These are phyloP conservation scores for Debaryomyces psychrophilus DNA, from an alignment of 1,139 yeast species.

Conservation along the genomic window DNA sequence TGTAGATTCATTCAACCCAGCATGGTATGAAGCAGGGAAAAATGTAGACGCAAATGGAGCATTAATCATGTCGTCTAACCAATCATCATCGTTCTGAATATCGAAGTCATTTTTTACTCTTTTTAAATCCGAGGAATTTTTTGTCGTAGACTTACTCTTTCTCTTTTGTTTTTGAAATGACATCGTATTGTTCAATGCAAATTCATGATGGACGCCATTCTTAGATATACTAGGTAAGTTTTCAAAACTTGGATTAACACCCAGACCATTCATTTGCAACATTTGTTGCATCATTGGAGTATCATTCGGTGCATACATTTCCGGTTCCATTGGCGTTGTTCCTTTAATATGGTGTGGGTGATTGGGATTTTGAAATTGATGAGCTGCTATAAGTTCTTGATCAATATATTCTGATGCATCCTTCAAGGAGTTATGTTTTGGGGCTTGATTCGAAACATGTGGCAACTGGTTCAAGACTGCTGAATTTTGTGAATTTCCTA, in stretches of 20 bases:
- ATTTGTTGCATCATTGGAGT: slow-evolving; percentile 27
- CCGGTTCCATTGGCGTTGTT: slow-evolving; percentile 43
- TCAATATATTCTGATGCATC: slow-evolving; percentile 20
- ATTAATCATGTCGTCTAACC: slow-evolving; percentile 70
- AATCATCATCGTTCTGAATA: slow-evolving; percentile 40
- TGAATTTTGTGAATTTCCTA: slow-evolving; percentile 11
- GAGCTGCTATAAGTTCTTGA: slow-evolving; percentile 23
- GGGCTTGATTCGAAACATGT: neutral
- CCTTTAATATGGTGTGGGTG: slow-evolving; percentile 44
- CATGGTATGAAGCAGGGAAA: slow-evolving; percentile 53
- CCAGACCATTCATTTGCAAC: slow-evolving; percentile 25
- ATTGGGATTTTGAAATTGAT: slow-evolving; percentile 37
- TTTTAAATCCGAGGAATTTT: neutral
- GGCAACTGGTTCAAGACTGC: slow-evolving; percentile 2
- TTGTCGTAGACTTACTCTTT: neutral
- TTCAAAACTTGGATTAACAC: slow-evolving; percentile 20
- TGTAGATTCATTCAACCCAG: slow-evolving; percentile 57
- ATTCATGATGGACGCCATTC: slow-evolving; percentile 15
- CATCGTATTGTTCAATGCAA: slow-evolving; percentile 6
- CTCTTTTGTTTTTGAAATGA: slow-evolving; percentile 6
- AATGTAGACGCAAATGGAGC: slow-evolving; percentile 60
- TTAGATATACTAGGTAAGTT: slow-evolving; percentile 20
- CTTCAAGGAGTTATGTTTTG: slow-evolving; percentile 11
- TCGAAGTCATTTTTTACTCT: neutral
- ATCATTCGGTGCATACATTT: slow-evolving; percentile 30